Conservation (phyloP, 148 eudicot species). For the Rhododendron henanense region DNA sequence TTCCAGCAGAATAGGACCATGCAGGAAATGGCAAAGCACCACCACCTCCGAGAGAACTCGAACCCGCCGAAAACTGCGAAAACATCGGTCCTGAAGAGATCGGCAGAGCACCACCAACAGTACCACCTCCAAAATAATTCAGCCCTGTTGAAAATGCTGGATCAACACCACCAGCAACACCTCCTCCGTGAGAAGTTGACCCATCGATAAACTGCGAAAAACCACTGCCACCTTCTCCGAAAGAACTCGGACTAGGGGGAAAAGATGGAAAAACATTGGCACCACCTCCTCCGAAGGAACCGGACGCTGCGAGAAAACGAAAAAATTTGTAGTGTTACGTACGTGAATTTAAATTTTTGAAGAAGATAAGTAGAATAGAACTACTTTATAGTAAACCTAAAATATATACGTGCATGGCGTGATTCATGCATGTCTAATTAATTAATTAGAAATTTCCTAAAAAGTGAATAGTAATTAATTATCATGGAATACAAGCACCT, state of each 20-base stretch:
- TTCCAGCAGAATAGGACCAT: background rate
- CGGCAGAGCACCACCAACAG: background rate
- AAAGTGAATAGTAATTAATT: background rate
- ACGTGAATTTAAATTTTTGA: too few species aligned
- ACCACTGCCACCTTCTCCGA: background rate
- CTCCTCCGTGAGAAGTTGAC: background rate
- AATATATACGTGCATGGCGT: background rate
- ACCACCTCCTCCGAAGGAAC: background rate
- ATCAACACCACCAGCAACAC: background rate
- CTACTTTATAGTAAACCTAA: background rate
- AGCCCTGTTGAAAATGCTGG: background rate
- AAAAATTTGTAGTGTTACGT: background rate
- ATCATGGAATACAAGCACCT: background rate
- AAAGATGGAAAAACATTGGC: background rate
- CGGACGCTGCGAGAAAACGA: background rate
- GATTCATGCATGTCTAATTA: background rate
- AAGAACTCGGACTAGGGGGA: background rate
- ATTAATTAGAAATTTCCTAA: background rate
- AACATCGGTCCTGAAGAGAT: background rate
- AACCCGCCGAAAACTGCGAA: background rate
- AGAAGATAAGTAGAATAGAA: background rate
- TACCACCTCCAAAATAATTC: background rate
- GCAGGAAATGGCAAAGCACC: background rate
- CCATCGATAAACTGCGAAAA: background rate
- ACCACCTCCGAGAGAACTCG: background rate